phyloP scores from a whole-genome alignment of 495 filamentous ascomycete species.

The Penicillium dipodomyicola region DNA sequence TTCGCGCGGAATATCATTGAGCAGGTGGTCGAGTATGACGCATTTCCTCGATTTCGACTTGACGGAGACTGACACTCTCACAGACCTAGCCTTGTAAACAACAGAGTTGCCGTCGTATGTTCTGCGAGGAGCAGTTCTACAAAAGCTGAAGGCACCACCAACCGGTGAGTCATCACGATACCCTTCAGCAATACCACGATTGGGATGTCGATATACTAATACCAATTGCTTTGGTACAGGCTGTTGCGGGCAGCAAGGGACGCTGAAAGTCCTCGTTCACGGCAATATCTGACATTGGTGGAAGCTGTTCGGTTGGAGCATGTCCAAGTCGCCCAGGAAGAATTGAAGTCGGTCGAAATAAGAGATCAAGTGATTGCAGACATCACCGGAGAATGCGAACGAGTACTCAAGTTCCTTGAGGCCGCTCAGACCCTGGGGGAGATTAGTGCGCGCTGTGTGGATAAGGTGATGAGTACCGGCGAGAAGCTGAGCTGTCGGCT shows the following conservation, averaged over 20 bases:
- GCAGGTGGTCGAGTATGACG: slow-evolving; percentile 66
- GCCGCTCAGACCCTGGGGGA: slow-evolving; percentile 60
- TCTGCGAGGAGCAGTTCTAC: slow-evolving; percentile 88
- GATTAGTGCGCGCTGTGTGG: slow-evolving; percentile 77
- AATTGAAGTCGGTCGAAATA: slow-evolving; percentile 61
- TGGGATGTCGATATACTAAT: slow-evolving; percentile 10
- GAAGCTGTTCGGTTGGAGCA: slow-evolving; percentile 74
- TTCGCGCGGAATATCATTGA: slow-evolving; percentile 68
- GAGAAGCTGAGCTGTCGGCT: slow-evolving; percentile 91
- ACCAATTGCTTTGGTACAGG: slow-evolving; percentile 30
- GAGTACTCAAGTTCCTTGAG: slow-evolving; percentile 57
- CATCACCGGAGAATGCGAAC: slow-evolving; percentile 70
- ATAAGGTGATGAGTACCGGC: slow-evolving; percentile 86
- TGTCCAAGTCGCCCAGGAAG: slow-evolving; percentile 58
- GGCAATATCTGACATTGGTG: slow-evolving; percentile 67
- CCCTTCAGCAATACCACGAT: background rate
- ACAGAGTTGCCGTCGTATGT: slow-evolving; percentile 83
- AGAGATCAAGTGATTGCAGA: slow-evolving; percentile 54
- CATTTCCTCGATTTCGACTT: background rate
- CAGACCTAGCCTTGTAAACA: slow-evolving; percentile 63
- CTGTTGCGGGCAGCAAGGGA: slow-evolving; percentile 68
- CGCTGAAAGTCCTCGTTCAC: slow-evolving; percentile 58
- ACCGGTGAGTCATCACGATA: slow-evolving; percentile 64
- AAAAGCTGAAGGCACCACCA: slow-evolving; percentile 90
- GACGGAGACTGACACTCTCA: slow-evolving; percentile 14